Base-by-base conservation (phyloP, 495 filamentous ascomycete species). In the Pyrenopolyporus hunteri region DNA sequence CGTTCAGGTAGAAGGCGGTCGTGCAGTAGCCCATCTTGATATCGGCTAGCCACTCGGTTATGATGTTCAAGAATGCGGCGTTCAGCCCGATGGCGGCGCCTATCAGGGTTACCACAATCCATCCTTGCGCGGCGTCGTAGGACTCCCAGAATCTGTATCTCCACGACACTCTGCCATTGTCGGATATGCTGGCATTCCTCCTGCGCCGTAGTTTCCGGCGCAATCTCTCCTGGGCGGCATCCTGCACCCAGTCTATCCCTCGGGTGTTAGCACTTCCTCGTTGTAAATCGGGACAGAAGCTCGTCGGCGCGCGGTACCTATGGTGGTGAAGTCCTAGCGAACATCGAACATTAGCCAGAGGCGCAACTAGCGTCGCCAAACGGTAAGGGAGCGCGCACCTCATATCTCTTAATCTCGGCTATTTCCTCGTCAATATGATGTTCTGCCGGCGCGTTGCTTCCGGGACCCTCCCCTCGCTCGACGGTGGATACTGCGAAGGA, bases 11-110 rank as follows among this genome's bases (percentile, higher is more conserved):
- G 74, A 98, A 98, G 26, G 88, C 93, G 1, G 92, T 97, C 2
- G 86, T 89, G 78, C 94, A 98, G 74, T 96, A 87, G 20, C 94
- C 94, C 45, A 93, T 82, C 76, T 98, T 98, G 68, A 97, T 87
- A 76, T 98, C 94, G 47, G 92, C 90, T 39, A 98, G 74, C 94
- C 94, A 98, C 70, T 98, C 94, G 17, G 94, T 98, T 49, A 94
- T 83, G 60, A 98, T 98, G 72, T 96, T 98, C 46, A 98, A 75
- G 62, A 97, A 87, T 1, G 90, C 95, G 14, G 94, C 93, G 67
- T 97, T 98, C 43, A 97, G 62, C 2, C 94, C 94, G 70, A 98
- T 98, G 23, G 89, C 90, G 46, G 87, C 87, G 49, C 94, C 94
- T 52, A 98, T 93, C 44, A 98, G 79, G 11, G 91, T 98, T 43